Evolutionary conservation across 2,329 filamentous ascomycete species (phyloP).

Genomic region (Fusarium abutilonis): DNA sequence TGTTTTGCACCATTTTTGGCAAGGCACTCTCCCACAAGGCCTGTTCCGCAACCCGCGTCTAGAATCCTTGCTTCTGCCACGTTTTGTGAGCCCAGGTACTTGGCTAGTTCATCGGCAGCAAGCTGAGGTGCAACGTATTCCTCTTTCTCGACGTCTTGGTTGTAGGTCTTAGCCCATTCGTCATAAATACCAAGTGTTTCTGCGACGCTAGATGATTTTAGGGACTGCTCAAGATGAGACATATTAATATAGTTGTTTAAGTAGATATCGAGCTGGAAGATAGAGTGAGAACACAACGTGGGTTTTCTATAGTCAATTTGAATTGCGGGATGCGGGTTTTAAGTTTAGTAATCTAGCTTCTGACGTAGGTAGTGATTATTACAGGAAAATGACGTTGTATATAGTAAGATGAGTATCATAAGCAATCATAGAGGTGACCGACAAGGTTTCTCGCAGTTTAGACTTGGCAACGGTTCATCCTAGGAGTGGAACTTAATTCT

Average conservation of each 20-base stretch:
- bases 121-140: constrained; percentile 53
- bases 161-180: constrained; percentile 45
- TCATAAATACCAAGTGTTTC: constrained; percentile 37
- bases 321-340: too few relatives aligned
- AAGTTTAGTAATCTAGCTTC: too few relatives aligned
- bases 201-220: constrained; percentile 11
- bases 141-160: constrained; percentile 46
- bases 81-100: constrained; percentile 22
- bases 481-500: too few relatives aligned
- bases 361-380: too few relatives aligned
- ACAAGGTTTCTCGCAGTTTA: too few relatives aligned
- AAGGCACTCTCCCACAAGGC: constrained; percentile 58
- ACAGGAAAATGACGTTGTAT: too few relatives aligned
- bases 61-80: constrained; percentile 47
- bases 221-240: constrained; percentile 20
- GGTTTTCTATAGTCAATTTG: too few relatives aligned
- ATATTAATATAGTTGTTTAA: neutral
- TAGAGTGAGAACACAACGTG: too few relatives aligned
- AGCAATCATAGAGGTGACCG: too few relatives aligned
- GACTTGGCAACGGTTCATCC: too few relatives aligned
- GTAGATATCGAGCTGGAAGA: neutral
- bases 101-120: constrained; percentile 46
- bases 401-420: too few relatives aligned
- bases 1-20: constrained; percentile 50
- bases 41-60: constrained; percentile 63